These are phyloP conservation scores for Xylaria palmicola DNA, from an alignment of 495 filamentous ascomycete genomes.

Conservation along the genomic window DNA sequence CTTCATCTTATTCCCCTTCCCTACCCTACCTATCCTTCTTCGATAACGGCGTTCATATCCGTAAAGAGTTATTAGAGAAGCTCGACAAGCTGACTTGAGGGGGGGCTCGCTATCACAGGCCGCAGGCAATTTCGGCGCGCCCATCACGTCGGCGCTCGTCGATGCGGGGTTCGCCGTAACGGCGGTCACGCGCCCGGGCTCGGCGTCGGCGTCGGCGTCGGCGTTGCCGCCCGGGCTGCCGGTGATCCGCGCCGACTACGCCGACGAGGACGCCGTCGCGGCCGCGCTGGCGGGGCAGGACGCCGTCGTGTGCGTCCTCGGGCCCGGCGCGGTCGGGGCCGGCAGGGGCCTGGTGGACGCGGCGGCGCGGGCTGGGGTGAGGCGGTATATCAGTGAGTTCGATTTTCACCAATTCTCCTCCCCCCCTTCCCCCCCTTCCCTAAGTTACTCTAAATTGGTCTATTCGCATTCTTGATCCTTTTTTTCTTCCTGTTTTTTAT, in stretches of 20 bases:
- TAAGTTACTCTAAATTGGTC: not conserved
- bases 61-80: too few relatives aligned
- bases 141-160: conserved; percentile 49
- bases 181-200: conserved; percentile 43
- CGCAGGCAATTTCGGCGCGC: conserved; percentile 51
- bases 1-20: not conserved
- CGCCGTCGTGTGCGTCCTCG: conserved; percentile 42
- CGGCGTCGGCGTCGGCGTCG: conserved; percentile 29
- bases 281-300: conserved; percentile 44
- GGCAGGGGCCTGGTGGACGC: conserved; percentile 51
- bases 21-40: too few relatives aligned
- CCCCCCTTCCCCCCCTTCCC: not conserved
- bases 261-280: conserved; percentile 38
- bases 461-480: not conserved
- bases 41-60: too few relatives aligned
- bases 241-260: conserved; percentile 42
- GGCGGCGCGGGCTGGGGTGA: conserved; percentile 46
- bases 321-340: conserved; percentile 21
- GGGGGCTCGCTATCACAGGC: too few relatives aligned
- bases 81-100: too few relatives aligned
- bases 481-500: not conserved
- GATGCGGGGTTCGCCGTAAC: conserved; percentile 48
- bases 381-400: conserved; percentile 41
- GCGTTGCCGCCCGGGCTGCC: conserved; percentile 29
- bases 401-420: not conserved